Evolutionary conservation across 768 basidiomycete species (phyloP), one percentile per base, ranked within the genome.

Genomic region (Suillus bovinus): DNA sequence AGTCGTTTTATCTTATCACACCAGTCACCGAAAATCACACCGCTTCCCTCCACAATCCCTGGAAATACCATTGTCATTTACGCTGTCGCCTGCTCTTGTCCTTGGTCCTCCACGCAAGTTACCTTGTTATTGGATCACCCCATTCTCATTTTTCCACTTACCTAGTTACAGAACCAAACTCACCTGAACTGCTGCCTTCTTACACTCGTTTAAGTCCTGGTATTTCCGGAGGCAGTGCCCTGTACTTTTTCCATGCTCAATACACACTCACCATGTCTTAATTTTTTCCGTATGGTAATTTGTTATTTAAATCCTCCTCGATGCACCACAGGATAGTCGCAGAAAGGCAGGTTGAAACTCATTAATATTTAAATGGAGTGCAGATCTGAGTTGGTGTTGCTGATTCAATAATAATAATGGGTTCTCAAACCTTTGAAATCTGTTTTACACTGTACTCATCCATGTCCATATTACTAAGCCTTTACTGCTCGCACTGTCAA

Each of bases 241-340:
- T 76, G 74, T 73, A 73, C 67, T 72, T 69, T 74, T 58, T 61
- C 64, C 63, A 73, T 74, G 73, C 73, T 76, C 68, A 66, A 71
- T 76, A 74, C 68, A 69, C 68, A 67, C 66, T 66, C 68, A 58
- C 74, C 71, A 74, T 74, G 73, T 74, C 68, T 60, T 76, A 76
- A 74, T 74, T 67, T 66, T 68, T 74, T 73, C 29, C 69, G 58
- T 76, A 76, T 76, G 71, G 70, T 74, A 74, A 71, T 72, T 49
- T 39, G 62, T 72, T 67, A 69, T 72, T 72, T 58, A 66, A 73
- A 71, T 17, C 52, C 50, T 50, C 29, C 38, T 62, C 57, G 59
- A 59, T 49, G 58, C 58, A 33, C 38, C 31, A 13, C 58, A 22
- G 33, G 34, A 55, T 31, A 17, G 46, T 54, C 22, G 13, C 63